These are phyloP conservation scores for Immersiporthe knoxdaviesiana DNA, from an alignment of 2,329 filamentous ascomycete species.

Conservation along the genomic window DNA sequence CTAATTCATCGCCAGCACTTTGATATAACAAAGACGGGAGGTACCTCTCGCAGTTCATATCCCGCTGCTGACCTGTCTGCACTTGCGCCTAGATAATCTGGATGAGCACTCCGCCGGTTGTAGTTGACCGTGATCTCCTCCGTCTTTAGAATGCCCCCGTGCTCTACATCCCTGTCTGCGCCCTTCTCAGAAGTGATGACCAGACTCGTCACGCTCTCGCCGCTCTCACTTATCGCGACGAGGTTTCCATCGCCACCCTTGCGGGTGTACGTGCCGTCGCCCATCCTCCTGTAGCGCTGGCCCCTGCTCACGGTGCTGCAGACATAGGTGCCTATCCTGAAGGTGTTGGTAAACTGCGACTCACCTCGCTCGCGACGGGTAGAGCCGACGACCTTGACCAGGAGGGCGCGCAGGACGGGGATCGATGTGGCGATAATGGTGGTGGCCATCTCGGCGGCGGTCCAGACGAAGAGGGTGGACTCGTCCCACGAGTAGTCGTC, in stretches of 20 bases:
- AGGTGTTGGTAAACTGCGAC: conserved; percentile 12
- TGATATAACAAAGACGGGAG: not conserved
- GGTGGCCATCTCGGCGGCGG: conserved; percentile 30
- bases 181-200: not conserved
- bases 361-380: conserved; percentile 10
- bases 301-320: conserved; percentile 11
- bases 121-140: conserved; percentile 8
- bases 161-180: not conserved
- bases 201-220: conserved; percentile 6
- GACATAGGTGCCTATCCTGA: conserved; percentile 17
- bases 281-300: conserved; percentile 6
- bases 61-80: not conserved
- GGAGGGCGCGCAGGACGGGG: conserved; percentile 36
- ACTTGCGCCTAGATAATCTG: not conserved
- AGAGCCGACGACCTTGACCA: conserved; percentile 9
- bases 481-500: conserved; percentile 3
- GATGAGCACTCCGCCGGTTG: not conserved
- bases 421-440: conserved; percentile 34
- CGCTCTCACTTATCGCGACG: conserved; percentile 15
- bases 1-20: not conserved
- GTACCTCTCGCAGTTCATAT: not conserved
- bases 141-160: conserved; percentile 9
- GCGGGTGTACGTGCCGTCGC: not conserved
- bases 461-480: conserved; percentile 30
- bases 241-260: not conserved